Conservation (phyloP, 352 stramenopile species). For the Phytophthora colocasiae region DNA sequence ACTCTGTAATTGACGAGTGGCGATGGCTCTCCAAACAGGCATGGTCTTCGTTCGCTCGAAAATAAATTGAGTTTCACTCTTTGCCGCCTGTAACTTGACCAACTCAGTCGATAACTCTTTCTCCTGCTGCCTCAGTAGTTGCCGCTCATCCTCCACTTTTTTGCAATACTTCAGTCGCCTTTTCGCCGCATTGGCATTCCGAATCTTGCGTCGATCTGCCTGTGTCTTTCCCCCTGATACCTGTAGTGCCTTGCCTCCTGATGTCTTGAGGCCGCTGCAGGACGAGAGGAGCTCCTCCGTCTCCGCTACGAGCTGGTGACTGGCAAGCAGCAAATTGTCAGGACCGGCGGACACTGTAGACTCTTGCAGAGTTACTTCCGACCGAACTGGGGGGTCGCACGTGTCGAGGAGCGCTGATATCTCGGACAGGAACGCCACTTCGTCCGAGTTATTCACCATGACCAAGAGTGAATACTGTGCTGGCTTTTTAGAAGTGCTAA, state of each 20-base stretch:
- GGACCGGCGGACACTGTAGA: too few species aligned
- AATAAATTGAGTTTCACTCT: background rate
- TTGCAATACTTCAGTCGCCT: conserved; percentile 23
- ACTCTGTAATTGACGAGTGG: conserved; percentile 21
- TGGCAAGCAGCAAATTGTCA: conserved; percentile 11
- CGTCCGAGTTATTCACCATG: background rate
- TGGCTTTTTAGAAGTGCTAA: too few species aligned
- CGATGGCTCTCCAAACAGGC: conserved; percentile 24
- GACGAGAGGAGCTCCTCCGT: conserved; percentile 19
- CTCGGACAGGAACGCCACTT: conserved; percentile 7
- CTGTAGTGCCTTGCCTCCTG: too few species aligned
- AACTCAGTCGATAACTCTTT: conserved; percentile 1
- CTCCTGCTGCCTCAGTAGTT: conserved; percentile 5
- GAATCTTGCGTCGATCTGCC: conserved; percentile 3
- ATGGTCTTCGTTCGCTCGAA: background rate
- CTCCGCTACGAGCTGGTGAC: conserved; percentile 17
- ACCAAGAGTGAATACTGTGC: background rate
- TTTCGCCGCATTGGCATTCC: conserved; percentile 18
- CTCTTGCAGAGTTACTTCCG: background rate
- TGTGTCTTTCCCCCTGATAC: background rate
- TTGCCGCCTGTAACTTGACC: conserved; percentile 1
- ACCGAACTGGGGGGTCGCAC: background rate
- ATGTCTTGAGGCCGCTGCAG: background rate
- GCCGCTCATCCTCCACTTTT: conserved; percentile 16
- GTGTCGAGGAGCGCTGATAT: conserved; percentile 12